A percentile compares a stretch with the other conserved stretches of the same genome.
phyloP scores from a whole-genome alignment of 2,329 filamentous ascomycete genomes.

The Geosmithia flava region DNA sequence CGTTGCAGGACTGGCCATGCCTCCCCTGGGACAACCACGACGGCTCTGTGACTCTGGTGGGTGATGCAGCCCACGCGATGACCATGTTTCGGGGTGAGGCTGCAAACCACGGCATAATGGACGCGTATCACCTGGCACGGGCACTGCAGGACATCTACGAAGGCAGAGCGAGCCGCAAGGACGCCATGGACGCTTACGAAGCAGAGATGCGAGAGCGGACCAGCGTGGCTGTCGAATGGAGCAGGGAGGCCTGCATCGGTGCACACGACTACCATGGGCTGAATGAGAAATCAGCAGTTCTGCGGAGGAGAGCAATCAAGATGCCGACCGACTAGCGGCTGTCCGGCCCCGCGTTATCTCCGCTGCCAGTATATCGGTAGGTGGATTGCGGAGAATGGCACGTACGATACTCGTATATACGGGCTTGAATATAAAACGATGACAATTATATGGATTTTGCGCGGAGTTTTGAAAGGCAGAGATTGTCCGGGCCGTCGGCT shows the following conservation, averaged over 20 bases:
- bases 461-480: no score
- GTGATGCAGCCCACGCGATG: slow-evolving; percentile 47
- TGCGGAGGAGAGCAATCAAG: slow-evolving; percentile 11
- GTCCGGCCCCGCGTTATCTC: background rate
- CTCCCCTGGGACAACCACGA: slow-evolving; percentile 26
- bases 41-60: slow-evolving; percentile 33
- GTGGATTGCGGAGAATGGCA: no score
- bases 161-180: slow-evolving; percentile 4
- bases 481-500: no score
- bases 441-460: no score
- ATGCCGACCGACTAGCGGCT: background rate
- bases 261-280: slow-evolving; percentile 16
- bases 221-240: slow-evolving; percentile 14
- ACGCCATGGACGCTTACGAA: slow-evolving; percentile 15
- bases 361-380: no score
- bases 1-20: slow-evolving; percentile 22
- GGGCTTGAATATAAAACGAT: no score
- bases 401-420: no score
- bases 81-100: slow-evolving; percentile 36
- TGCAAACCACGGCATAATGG: slow-evolving; percentile 26
- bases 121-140: slow-evolving; percentile 17
- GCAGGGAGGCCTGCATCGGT: slow-evolving; percentile 18
- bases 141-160: slow-evolving; percentile 8
- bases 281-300: slow-evolving; percentile 17
- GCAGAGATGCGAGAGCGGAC: slow-evolving; percentile 15